phyloP scores from a whole-genome alignment of 2,329 filamentous ascomycete genomes.

The Delphinella strobiligena region DNA sequence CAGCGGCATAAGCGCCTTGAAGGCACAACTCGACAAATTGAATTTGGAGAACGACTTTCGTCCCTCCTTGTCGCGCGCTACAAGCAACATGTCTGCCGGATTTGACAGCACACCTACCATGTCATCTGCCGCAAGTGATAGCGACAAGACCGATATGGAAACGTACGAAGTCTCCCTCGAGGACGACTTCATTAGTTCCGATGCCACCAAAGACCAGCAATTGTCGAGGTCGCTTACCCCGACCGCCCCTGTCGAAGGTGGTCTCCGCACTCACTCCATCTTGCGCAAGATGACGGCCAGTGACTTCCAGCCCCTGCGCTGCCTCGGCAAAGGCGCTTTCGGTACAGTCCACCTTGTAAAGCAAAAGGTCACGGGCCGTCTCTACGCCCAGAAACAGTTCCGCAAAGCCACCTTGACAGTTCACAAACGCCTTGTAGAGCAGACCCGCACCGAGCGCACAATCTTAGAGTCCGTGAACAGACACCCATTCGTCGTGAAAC shows the following conservation, averaged over 20 bases:
- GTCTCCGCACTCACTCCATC: conserved; percentile 39
- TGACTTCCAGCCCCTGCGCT: conserved; percentile 83
- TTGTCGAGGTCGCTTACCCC: conserved; percentile 4
- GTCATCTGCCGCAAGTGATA: conserved; percentile 45
- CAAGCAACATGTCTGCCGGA: conserved; percentile 18
- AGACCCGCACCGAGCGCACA: conserved; percentile 91
- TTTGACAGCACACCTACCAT: conserved; percentile 39
- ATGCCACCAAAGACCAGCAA: conserved; percentile 29
- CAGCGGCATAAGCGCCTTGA: conserved; percentile 72
- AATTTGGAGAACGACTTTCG: conserved; percentile 51
- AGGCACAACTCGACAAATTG: conserved; percentile 68
- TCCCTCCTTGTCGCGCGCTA: conserved; percentile 31
- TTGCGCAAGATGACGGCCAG: conserved; percentile 76
- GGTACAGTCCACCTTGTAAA: conserved; percentile 91
- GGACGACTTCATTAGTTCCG: conserved; percentile 66
- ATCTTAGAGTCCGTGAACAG: conserved; percentile 93
- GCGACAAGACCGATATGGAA: conserved; percentile 60
- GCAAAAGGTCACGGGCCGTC: conserved; percentile 71
- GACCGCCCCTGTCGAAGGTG: conserved; percentile 36
- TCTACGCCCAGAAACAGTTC: conserved; percentile 97
- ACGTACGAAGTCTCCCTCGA: conserved; percentile 80
- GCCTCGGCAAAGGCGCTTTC: conserved; percentile 91
- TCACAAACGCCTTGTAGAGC: conserved; percentile 90
- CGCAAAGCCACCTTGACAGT: conserved; percentile 92
- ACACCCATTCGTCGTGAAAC: conserved; percentile 94